Base-by-base conservation (phyloP, 2,329 filamentous ascomycete species). In the Clonostachys byssicola region DNA sequence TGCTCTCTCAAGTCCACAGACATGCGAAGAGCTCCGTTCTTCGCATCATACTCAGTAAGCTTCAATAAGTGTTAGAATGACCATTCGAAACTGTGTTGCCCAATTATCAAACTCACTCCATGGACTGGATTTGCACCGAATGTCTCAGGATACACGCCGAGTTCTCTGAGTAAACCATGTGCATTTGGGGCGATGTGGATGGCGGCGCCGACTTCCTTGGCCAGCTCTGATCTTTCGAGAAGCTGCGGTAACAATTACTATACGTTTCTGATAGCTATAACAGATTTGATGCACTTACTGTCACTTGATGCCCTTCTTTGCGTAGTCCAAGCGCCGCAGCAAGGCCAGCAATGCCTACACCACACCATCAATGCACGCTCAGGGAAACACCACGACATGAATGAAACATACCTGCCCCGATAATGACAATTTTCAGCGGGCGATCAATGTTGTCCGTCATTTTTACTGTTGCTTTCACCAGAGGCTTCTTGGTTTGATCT, bases 161-260 rank as follows among this genome's bases (percentile, higher is more conserved):
- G 63, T 41, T 59, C 58, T 7, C 64, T 62, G 12, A 86, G 63
- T 3, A 85, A 60, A 1, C 78, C 77, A 58, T 83, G 82, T 3
- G 73, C 66, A 54, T 86, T 87, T 1, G 83, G 80, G 0, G 78
- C 74, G 5, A 86, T 58, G 54, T 85, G 80, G n/a, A 86, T 72
- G 0, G 81, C 81, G 4, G 82, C 81, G 1, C 81, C 82, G 2
- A 71, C 63, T 59, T 85, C 81, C 44, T 67, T 74, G 14, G 74
- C 73, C 34, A 83, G 74, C 2, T 66, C 65, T 0, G 79, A 82
- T 56, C 80, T 73, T 52, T 85, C 80, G 44, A 72, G 77, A 1
- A 83, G 49, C 73, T 79, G 46, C 9, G 23, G 9, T 30, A 9
- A 10, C 8, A 10, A 30, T 30, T 30, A 30, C 3, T 10, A 30